Percentiles rank a stretch among this genome's conserved stretches.
Evolutionary conservation across 2,329 filamentous ascomycete genomes (phyloP).

Genomic region (Penicillium sp.): DNA sequence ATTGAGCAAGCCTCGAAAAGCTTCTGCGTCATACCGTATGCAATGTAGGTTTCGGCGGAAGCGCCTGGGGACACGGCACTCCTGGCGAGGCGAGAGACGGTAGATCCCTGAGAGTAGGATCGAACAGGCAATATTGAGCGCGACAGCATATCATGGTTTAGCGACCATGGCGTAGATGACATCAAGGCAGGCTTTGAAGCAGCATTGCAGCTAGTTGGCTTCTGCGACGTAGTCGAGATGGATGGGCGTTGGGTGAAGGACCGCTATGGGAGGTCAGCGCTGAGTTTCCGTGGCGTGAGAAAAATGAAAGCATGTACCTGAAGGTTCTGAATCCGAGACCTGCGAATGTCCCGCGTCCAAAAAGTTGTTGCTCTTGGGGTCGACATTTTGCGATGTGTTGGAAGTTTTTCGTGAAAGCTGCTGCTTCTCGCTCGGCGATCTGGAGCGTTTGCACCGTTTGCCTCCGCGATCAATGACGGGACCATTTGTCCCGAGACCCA

Average conservation of each 20-base stretch:
- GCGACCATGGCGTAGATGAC: neutral
- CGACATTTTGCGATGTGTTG: constrained; percentile 21
- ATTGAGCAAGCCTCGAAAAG: constrained; percentile 73
- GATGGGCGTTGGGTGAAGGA: constrained; percentile 8
- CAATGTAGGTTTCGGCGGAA: constrained; percentile 67
- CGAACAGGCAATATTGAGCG: constrained; percentile 1
- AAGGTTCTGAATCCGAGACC: constrained; percentile 12
- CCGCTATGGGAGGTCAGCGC: constrained; percentile 8
- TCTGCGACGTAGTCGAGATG: constrained; percentile 7
- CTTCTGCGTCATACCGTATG: constrained; percentile 73
- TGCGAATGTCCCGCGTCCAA: constrained; percentile 19
- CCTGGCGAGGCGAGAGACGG: constrained; percentile 28
- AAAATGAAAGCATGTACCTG: constrained; percentile 16
- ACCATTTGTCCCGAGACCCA: neutral
- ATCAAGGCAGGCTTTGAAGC: neutral
- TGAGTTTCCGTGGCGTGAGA: neutral
- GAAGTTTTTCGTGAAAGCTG: constrained; percentile 7
- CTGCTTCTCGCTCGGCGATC: constrained; percentile 14
- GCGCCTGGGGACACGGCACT: constrained; percentile 36
- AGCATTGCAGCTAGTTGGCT: neutral
- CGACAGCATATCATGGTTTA: constrained; percentile 21
- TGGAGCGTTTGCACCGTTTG: constrained; percentile 11
- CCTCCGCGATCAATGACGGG: neutral
- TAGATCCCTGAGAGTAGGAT: constrained; percentile 17
- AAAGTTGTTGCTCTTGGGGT: constrained; percentile 19